Evolutionary conservation across 345 rosid species (phyloP), one percentile per base, ranked within the genome.

Genomic region (Clausena lansium): DNA sequence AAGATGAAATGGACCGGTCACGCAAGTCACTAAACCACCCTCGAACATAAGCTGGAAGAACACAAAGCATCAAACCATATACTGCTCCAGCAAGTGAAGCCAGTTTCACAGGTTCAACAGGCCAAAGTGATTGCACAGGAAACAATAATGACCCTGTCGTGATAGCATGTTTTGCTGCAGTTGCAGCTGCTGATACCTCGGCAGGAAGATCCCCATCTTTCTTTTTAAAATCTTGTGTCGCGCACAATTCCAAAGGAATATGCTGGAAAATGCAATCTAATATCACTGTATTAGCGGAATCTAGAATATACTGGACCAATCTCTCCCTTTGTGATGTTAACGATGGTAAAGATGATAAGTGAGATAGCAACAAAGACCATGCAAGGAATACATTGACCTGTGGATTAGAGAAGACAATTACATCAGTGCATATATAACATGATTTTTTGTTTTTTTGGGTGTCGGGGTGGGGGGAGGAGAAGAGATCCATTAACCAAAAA

Each of bases 41-140:
- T 82, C 99, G 90, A 68, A 95, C 98, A 73, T 91, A 95, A 69
- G 99, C 98, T 76, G 99, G 99, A 80, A 95, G 92, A 84, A 93
- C 85, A 62, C 89, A 83, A 64, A 95, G 90, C 95, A 93, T 89
- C 86, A 95, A 71, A 82, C 98, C 99, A 59, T 87, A 95, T 74
- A 93, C 75, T 35, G 95, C 95, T 73, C 94, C 99, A 78, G 99
- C 92, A 83, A 95, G 92, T 7, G 86, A 77, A 70, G 99, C 92
- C 90, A 93, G 77, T 75, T 87, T 93, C 58, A 73, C 77, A 8
- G 91, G 78, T 67, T 89, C 87, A 72, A 88, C 81, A 50, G 97
- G 96, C 98, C 98, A 92, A 77, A 95, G 91, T 75, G 97, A 85
- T 84, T 93, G 97, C 59, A 93, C 85, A 27, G 90, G 77, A 81